A percentile compares a stretch with the other conserved stretches of the same genome.
These are phyloP conservation scores for Cutaneotrichosporon curvatum DNA, from an alignment of 1,284 basidiomycete genomes.

Conservation along the genomic window DNA sequence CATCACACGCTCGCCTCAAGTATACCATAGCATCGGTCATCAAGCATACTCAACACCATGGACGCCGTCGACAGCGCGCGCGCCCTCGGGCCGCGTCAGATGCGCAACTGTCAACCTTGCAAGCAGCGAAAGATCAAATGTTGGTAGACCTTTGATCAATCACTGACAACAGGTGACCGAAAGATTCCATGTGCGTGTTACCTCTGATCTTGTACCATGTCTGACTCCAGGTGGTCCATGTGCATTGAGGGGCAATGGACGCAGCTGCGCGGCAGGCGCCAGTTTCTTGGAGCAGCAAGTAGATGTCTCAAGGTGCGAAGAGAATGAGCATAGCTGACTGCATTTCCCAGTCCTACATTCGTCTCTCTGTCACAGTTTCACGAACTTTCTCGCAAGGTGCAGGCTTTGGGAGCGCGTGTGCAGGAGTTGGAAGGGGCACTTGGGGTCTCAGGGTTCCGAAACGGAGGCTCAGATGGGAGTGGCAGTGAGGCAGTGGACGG, in stretches of 20 bases:
- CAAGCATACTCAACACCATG: too few species aligned
- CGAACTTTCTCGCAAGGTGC: conserved; percentile 4
- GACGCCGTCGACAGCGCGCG: too few species aligned
- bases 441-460: too few species aligned
- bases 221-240: conserved; percentile 15
- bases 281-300: too few species aligned
- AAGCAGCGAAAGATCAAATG: conserved; percentile 23
- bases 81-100: conserved; percentile 12
- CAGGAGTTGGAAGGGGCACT: background rate
- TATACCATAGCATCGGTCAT: too few species aligned
- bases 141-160: background rate
- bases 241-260: conserved; percentile 14
- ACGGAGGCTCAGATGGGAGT: too few species aligned
- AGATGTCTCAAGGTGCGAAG: too few species aligned
- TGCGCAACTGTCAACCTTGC: conserved; percentile 21
- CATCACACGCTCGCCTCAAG: too few species aligned
- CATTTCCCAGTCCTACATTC: too few species aligned
- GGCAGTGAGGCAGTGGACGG: too few species aligned
- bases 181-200: conserved; percentile 14
- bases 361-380: conserved; percentile 11
- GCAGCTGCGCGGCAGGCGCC: conserved; percentile 13
- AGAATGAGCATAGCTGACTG: too few species aligned
- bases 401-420: conserved; percentile 5
- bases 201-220: background rate
- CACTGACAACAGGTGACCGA: conserved; percentile 14